Base-by-base conservation (phyloP, 306 rosid genomes). In the Arachis stenosperma region DNA sequence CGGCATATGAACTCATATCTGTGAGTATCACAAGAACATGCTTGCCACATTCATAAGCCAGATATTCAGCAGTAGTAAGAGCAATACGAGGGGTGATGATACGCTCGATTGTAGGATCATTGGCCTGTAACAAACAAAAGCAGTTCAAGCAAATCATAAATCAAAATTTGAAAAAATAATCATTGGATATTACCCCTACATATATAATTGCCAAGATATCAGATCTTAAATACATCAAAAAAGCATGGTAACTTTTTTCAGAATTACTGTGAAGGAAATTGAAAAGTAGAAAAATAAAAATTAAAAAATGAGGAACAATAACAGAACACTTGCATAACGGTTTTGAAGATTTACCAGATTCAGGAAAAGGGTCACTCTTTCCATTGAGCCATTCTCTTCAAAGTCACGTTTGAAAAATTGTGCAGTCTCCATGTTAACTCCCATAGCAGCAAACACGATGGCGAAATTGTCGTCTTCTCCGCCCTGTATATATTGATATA, bases 371-470 rank as follows among this genome's bases (percentile, higher is more conserved):
- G 99, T 95, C 85, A 95, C 99, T 81, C 99, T 91, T 86, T 95
- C 99, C 99, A 95, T 95, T 1, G 99, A 95, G 60, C 99, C 98
- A 78, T 91, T 95, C 83, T 95, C 99, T 84, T 95, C 99, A 80
- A 95, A 95, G 84, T 95, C 99, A 29, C 99, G 99, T 77, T 95
- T 95, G 65, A 95, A 95, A 81, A 95, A 91, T 79, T 95, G 99
- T 13, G 99, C 99, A 47, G 99, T 88, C 86, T 95, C 99, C 99
- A 94, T 94, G 85, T 94, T 94, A 75, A 94, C 99, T 71, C 99
- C 99, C 99, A 94, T 94, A 78, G 99, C 99, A 13, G 99, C 99
- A 87, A 94, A 94, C 75, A 94, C 99, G 79, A 94, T 94, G 76
- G 99, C 98, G 74, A 94, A 94, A 75, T 94, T 94, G 93, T 94